phyloP scores from a whole-genome alignment of 2,329 filamentous ascomycete genomes.

The Grosmannia clavigera region DNA sequence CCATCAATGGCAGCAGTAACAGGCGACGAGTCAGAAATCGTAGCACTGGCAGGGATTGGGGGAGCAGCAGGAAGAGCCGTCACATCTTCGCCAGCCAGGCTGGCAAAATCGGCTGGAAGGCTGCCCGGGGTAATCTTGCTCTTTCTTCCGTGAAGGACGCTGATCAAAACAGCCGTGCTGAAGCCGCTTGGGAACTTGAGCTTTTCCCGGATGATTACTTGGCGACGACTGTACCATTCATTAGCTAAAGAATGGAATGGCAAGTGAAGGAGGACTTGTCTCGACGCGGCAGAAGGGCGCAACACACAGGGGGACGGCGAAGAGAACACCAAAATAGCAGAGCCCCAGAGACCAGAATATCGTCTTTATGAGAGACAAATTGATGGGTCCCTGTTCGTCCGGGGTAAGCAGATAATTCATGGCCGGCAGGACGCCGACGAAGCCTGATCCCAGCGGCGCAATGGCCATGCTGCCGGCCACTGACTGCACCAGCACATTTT shows the following conservation, averaged over 20 bases:
- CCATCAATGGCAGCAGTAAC: conserved; percentile 4
- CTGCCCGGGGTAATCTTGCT: conserved; percentile 3
- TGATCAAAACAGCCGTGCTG: conserved; percentile 86
- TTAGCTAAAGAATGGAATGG: background rate
- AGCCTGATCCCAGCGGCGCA: conserved; percentile 91
- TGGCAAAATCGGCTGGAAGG: conserved; percentile 16
- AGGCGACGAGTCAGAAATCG: background rate
- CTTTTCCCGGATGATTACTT: conserved; percentile 88
- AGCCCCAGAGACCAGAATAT: conserved; percentile 86
- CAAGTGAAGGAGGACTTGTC: background rate
- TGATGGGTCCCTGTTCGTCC: conserved; percentile 67
- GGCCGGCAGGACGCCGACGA: conserved; percentile 89
- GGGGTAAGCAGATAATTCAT: conserved; percentile 72
- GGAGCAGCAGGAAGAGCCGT: background rate
- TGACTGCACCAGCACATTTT: conserved; percentile 94
- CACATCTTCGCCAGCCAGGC: conserved; percentile 12
- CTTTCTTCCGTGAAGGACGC: conserved; percentile 60
- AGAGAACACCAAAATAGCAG: conserved; percentile 93
- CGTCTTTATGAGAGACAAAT: conserved; percentile 61
- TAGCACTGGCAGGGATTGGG: background rate
- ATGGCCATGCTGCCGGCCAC: conserved; percentile 92
- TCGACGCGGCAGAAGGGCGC: background rate
- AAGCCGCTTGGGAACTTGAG: conserved; percentile 92
- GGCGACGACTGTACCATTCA: conserved; percentile 43
- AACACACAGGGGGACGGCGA: conserved; percentile 68